Evolutionary conservation across 345 rosid species (phyloP).

Genomic region (Salix dunnii): DNA sequence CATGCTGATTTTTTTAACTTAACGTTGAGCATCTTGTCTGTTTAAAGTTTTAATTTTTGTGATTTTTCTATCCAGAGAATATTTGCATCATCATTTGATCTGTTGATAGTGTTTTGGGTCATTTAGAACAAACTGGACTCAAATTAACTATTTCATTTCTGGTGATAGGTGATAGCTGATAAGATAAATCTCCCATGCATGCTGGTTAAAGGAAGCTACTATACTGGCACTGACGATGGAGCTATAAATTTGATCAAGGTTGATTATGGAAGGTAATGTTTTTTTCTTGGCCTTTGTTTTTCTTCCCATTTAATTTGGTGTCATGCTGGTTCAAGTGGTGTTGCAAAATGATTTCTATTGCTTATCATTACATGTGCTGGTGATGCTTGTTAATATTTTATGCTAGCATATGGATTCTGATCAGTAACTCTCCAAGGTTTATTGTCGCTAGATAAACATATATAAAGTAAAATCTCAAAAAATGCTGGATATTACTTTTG

Average conservation of each 20-base stretch:
- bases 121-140: conserved; percentile 12
- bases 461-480: background rate
- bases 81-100: background rate
- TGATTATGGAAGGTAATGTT: conserved; percentile 60
- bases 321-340: background rate
- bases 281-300: background rate
- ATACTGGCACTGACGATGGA: conserved; percentile 96
- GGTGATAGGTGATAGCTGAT: conserved; percentile 80
- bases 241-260: conserved; percentile 80
- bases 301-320: background rate
- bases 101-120: background rate
- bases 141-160: conserved; percentile 25
- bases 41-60: background rate
- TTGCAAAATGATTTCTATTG: background rate
- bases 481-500: background rate
- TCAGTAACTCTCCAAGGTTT: background rate
- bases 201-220: conserved; percentile 94
- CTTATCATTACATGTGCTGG: background rate
- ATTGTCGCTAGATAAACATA: background rate
- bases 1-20: background rate
- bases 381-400: background rate
- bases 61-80: background rate
- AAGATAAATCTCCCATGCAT: conserved; percentile 81
- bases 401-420: background rate
- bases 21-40: background rate